phyloP scores from a whole-genome alignment of 331 rosid species.

The Pyracantha coccinea region DNA sequence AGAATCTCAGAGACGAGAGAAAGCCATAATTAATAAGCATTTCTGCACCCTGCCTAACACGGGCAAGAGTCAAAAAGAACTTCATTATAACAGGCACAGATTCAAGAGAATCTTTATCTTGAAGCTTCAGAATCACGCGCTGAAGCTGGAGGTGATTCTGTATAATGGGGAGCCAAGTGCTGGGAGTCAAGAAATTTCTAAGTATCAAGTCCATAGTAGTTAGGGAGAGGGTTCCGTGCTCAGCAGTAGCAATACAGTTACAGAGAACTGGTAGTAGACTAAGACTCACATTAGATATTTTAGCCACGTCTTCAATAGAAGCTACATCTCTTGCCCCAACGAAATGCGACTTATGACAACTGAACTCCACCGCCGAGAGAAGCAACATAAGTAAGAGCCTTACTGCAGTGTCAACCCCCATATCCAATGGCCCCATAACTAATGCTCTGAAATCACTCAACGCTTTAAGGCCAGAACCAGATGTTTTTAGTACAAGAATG shows the following conservation, averaged over 20 bases:
- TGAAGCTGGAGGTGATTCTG: conserved; percentile 72
- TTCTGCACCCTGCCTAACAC: conserved; percentile 81
- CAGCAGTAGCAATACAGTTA: conserved; percentile 48
- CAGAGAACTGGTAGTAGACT: conserved; percentile 76
- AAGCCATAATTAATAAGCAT: conserved; percentile 70
- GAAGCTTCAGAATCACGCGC: conserved; percentile 59
- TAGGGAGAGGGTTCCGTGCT: conserved; percentile 57
- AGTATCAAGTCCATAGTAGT: conserved; percentile 66
- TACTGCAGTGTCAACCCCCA: conserved; percentile 37
- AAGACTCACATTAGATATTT: conserved; percentile 54
- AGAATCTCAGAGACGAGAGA: conserved; percentile 57
- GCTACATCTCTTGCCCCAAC: conserved; percentile 26
- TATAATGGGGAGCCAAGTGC: conserved; percentile 80
- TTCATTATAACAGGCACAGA: conserved; percentile 59
- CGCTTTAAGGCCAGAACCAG: conserved; percentile 59
- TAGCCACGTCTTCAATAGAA: conserved; percentile 46
- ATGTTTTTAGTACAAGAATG: conserved; percentile 50
- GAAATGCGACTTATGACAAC: conserved; percentile 27
- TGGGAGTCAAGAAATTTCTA: conserved; percentile 54
- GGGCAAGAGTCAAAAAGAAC: conserved; percentile 83
- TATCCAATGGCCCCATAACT: conserved; percentile 36
- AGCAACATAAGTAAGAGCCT: conserved; percentile 56
- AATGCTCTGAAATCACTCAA: conserved; percentile 48
- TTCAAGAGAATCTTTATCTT: conserved; percentile 38
- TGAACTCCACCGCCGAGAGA: conserved; percentile 59